A percentile compares a stretch with the other conserved stretches of the same genome.
Evolutionary conservation across 2,329 filamentous ascomycete species (phyloP).

Genomic region (Ceratocystis cubensis): DNA sequence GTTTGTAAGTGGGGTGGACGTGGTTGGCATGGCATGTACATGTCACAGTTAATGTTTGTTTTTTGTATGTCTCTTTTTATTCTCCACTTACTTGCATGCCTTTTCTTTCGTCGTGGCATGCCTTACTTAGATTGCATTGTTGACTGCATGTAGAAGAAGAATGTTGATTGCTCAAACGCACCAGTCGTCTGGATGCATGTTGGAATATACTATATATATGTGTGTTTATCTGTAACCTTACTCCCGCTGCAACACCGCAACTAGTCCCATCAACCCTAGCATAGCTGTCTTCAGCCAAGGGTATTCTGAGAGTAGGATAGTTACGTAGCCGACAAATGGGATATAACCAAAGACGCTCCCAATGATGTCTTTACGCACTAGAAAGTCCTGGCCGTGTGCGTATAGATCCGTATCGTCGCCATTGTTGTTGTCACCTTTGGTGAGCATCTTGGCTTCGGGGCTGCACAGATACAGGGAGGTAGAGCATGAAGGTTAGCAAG

Average conservation of each 20-base stretch:
- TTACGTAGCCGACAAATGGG: conserved; percentile 92
- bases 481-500: background rate
- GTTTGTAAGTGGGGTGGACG: background rate
- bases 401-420: conserved; percentile 85
- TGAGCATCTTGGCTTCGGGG: conserved; percentile 59
- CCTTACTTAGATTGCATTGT: background rate
- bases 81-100: background rate
- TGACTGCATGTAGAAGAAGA: background rate
- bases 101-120: background rate
- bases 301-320: conserved; percentile 87
- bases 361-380: conserved; percentile 80
- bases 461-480: conserved; percentile 27
- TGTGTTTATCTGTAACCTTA: conserved; percentile 30
- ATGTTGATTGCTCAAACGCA: background rate
- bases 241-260: conserved; percentile 86
- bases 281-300: conserved; percentile 95
- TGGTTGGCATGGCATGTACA: background rate
- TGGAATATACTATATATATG: background rate
- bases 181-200: background rate
- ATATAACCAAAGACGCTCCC: conserved; percentile 86
- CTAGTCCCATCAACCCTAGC: conserved; percentile 85
- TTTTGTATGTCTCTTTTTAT: background rate
- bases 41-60: background rate
- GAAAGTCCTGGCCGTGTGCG: conserved; percentile 71
- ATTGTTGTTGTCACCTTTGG: conserved; percentile 93